A percentile compares a stretch with the other conserved stretches of the same genome.
Conservation (phyloP, 441 rosid genomes). For the Adansonia gregorii region DNA sequence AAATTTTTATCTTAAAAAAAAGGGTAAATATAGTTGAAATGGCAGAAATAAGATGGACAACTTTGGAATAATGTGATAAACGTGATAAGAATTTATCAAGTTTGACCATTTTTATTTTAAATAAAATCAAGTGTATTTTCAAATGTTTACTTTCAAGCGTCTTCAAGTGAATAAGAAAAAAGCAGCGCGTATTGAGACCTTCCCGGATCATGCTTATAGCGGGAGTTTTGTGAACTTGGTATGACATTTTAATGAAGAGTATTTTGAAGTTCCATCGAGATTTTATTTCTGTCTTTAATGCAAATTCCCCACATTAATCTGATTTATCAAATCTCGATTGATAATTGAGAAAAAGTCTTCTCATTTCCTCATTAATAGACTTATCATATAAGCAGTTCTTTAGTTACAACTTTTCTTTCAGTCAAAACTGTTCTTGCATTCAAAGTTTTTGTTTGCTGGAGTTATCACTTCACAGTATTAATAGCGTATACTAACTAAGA, state of each 20-base stretch:
- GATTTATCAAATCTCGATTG: too few relatives aligned
- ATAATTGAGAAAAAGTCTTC: too few relatives aligned
- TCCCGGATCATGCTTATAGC: too few relatives aligned
- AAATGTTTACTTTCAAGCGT: not conserved
- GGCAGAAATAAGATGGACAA: not conserved
- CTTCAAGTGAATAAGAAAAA: not conserved
- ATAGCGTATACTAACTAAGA: conserved; percentile 1
- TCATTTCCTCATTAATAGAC: too few relatives aligned
- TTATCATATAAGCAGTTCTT: not conserved
- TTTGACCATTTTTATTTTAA: not conserved
- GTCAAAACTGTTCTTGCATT: not conserved
- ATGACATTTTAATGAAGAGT: too few relatives aligned
- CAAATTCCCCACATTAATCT: too few relatives aligned
- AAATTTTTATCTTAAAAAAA: not conserved
- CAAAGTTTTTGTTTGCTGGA: not conserved
- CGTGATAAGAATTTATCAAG: not conserved
- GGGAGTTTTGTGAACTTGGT: too few relatives aligned
- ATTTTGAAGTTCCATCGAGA: too few relatives aligned
- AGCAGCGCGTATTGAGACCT: too few relatives aligned
- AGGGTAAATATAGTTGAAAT: not conserved
- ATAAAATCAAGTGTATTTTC: not conserved
- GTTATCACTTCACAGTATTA: conserved; percentile 22
- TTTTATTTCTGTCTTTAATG: too few relatives aligned
- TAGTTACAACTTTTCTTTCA: not conserved
- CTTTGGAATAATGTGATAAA: not conserved